Percentiles rank a stretch among this genome's conserved stretches.
Evolutionary conservation across 2,329 filamentous ascomycete genomes (phyloP).

Genomic region (Apiospora arundinis): DNA sequence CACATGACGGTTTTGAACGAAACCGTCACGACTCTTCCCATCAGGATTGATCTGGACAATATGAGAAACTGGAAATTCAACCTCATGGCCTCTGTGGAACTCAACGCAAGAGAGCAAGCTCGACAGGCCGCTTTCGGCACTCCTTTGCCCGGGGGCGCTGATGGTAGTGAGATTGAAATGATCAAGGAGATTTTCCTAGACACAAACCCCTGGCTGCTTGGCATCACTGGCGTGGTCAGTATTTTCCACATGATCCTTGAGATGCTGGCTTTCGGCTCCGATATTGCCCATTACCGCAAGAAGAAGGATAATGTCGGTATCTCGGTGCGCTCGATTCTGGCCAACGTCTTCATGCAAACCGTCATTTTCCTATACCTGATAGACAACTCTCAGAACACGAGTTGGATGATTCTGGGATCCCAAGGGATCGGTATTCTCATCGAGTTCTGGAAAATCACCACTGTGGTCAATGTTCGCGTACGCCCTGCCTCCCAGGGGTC

Average conservation of each 20-base stretch:
- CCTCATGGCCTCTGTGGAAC: constrained; percentile 82
- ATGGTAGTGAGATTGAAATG: constrained; percentile 94
- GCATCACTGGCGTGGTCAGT: constrained; percentile 82
- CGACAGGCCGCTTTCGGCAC: constrained; percentile 78
- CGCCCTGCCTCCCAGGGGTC: constrained; percentile 72
- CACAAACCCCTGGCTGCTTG: constrained; percentile 90
- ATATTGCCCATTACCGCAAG: constrained; percentile 97
- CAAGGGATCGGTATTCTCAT: constrained; percentile 82
- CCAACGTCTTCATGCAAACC: constrained; percentile 96
- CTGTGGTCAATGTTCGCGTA: constrained; percentile 86
- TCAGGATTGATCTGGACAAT: constrained; percentile 85
- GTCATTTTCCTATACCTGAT: constrained; percentile 96
- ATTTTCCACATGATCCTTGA: constrained; percentile 95
- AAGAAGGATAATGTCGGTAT: constrained; percentile 99
- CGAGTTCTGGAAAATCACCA: constrained; percentile 92
- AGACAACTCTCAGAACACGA: constrained; percentile 97
- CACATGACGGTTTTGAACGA: constrained; percentile 94
- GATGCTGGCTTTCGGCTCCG: constrained; percentile 94
- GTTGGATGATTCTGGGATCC: constrained; percentile 97
- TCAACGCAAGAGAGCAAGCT: constrained; percentile 83
- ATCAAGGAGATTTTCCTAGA: constrained; percentile 95
- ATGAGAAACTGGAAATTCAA: constrained; percentile 89
- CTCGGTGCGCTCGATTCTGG: constrained; percentile 92
- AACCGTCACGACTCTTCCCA: constrained; percentile 80
- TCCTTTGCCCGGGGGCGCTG: constrained; percentile 76